Conservation (phyloP, 148 eudicot species). For the Selenicereus undatus region DNA sequence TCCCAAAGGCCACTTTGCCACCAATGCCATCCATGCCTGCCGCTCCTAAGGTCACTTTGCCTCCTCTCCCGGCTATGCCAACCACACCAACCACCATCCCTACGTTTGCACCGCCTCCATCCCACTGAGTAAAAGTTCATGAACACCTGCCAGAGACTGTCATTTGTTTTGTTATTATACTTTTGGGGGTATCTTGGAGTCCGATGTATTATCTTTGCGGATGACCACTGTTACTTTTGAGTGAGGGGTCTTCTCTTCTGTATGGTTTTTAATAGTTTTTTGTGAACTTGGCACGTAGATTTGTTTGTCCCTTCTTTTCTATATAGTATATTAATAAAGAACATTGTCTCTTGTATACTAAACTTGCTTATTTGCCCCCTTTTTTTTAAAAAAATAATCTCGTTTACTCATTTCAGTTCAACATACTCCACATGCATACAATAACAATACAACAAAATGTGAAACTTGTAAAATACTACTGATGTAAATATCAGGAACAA, state of each 20-base stretch:
- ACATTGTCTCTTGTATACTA: too few species aligned
- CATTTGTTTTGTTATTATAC: neutral
- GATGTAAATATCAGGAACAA: neutral
- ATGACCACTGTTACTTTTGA: neutral
- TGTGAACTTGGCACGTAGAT: neutral
- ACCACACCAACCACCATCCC: constrained; percentile 11
- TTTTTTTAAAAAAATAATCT: too few species aligned
- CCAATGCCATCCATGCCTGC: constrained; percentile 24
- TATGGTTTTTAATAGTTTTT: neutral
- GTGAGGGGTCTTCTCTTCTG: neutral
- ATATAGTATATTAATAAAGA: neutral
- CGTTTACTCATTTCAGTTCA: neutral
- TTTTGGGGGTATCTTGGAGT: neutral
- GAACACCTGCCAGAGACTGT: neutral
- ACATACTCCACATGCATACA: neutral
- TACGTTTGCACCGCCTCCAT: constrained; percentile 27
- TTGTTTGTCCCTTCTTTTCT: neutral
- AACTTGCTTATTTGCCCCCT: neutral
- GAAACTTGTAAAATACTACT: neutral
- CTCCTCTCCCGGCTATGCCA: constrained; percentile 24
- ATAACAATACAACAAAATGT: neutral
- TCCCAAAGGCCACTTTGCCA: constrained; percentile 17
- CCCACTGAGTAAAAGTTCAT: constrained; percentile 14
- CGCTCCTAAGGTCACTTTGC: constrained; percentile 13
- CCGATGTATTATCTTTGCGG: neutral